Base-by-base conservation (phyloP, 345 rosid genomes). In the Arabidopsis suecica region DNA sequence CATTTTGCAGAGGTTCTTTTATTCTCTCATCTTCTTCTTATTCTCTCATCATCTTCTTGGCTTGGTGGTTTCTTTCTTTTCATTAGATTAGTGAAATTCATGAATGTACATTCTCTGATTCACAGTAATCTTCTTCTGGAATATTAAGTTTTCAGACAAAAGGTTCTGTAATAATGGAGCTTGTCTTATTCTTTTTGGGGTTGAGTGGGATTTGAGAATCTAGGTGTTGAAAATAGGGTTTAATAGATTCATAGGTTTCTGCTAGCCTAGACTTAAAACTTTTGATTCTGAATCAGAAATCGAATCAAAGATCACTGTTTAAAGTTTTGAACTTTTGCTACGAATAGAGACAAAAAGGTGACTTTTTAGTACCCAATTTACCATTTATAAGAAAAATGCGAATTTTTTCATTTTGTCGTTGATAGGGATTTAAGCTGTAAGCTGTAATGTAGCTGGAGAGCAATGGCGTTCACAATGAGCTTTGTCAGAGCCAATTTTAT, bases 391-490 rank as follows among this genome's bases (percentile, higher is more conserved):
- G 0, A 54, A 25, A 68, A 28, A 22, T n/a, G 38, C 2, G 30
- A 16, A 18, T 23, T 74, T 55, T 45, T 2, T 3, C n/a, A n/a
- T 38, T 71, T 61, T 69, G 73, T 75, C 32, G 63, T 68, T 69
- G 16, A 9, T 61, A 61, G 64, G 48, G n/a, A 60, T 72, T 72
- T 62, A 78, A 82, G 85, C 81, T 28, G 4, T 23, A 23, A 23
- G 25, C 25, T 80, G 86, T 82, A 41, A 72, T 79, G 14, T 72
- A 57, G 82, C 83, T 74, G 85, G 82, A 78, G 77, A 58, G 58
- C 65, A 67, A 33, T 69, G 82, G 76, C 38, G 77, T 64, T 79
- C 64, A 23, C 63, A 44, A 28, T 77, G 65, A 59, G 70, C 60
- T 45, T 42, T 44, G 69, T 49, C 72, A 20, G 79, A 20, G 60